These are phyloP conservation scores for Trypanosoma theileri DNA, from an alignment of 208 protist species.

Conservation along the genomic window DNA sequence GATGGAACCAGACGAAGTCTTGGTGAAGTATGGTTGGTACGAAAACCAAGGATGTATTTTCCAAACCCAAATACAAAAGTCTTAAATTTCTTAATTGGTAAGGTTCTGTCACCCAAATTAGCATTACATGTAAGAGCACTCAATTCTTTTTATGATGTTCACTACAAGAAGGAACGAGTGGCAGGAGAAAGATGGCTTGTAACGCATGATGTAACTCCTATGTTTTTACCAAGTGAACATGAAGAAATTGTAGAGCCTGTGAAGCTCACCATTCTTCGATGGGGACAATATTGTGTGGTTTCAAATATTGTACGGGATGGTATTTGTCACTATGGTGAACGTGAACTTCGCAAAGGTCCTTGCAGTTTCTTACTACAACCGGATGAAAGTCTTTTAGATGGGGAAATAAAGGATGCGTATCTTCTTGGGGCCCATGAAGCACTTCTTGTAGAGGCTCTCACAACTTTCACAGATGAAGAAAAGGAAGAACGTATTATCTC, in stretches of 20 bases:
- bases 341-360: conserved; percentile 36
- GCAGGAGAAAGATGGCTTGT: conserved; percentile 85
- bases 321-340: conserved; percentile 20
- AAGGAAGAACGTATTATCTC: conserved; percentile 36
- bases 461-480: conserved; percentile 39
- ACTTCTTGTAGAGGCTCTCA: conserved; percentile 58
- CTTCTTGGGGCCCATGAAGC: conserved; percentile 53
- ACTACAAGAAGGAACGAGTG: conserved; percentile 26
- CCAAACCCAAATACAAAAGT: conserved; percentile 67
- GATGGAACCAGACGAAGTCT: conserved; percentile 26
- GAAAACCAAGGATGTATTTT: conserved; percentile 46
- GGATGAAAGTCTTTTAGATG: conserved; percentile 44
- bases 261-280: conserved; percentile 20
- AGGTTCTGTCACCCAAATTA: conserved; percentile 59
- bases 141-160: conserved; percentile 64
- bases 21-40: conserved; percentile 47
- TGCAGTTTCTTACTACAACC: conserved; percentile 69
- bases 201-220: conserved; percentile 39
- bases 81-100: conserved; percentile 47
- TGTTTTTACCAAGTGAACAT: conserved; percentile 63
- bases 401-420: conserved; percentile 31
- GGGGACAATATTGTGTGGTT: conserved; percentile 36
- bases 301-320: conserved; percentile 18
- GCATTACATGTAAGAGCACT: conserved; percentile 83
- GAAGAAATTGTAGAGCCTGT: conserved; percentile 46